Conservation (phyloP, 2,329 filamentous ascomycete species). For the Allantophomopsis lycopodina region DNA sequence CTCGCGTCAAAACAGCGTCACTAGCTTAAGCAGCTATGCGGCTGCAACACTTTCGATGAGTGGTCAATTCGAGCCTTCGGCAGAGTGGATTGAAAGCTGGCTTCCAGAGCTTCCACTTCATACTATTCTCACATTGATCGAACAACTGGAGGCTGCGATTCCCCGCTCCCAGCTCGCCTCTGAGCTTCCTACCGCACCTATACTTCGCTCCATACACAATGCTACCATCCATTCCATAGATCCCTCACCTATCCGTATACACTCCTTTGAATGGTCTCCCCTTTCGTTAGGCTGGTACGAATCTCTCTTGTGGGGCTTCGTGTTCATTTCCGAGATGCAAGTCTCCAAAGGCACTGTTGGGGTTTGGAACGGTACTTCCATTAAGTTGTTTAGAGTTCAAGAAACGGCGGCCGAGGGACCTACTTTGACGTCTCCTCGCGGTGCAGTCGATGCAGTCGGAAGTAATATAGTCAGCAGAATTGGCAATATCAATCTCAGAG, state of each 20-base stretch:
- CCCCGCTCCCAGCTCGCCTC: slow-evolving; percentile 29
- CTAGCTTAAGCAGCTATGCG: slow-evolving; percentile 59
- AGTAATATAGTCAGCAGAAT: slow-evolving; percentile 81
- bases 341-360: slow-evolving; percentile 77
- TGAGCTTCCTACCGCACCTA: slow-evolving; percentile 28
- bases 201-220: slow-evolving; percentile 39
- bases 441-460: slow-evolving; percentile 86
- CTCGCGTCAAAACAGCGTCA: slow-evolving; percentile 80
- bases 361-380: slow-evolving; percentile 83
- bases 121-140: slow-evolving; percentile 67
- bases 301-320: slow-evolving; percentile 82
- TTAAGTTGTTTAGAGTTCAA: slow-evolving; percentile 83
- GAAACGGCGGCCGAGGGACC: slow-evolving; percentile 71
- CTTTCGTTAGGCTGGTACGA: slow-evolving; percentile 92
- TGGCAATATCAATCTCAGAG: slow-evolving; percentile 45
- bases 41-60: slow-evolving; percentile 38
- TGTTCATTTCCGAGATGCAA: slow-evolving; percentile 84
- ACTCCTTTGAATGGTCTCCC: slow-evolving; percentile 90
- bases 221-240: slow-evolving; percentile 61
- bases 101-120: slow-evolving; percentile 83
- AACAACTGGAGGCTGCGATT: slow-evolving; percentile 46
- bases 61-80: slow-evolving; percentile 62
- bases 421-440: slow-evolving; percentile 69
- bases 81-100: slow-evolving; percentile 86
- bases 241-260: slow-evolving; percentile 59